Conservation (phyloP, 345 rosid genomes). For the Dimocarpus longan region DNA sequence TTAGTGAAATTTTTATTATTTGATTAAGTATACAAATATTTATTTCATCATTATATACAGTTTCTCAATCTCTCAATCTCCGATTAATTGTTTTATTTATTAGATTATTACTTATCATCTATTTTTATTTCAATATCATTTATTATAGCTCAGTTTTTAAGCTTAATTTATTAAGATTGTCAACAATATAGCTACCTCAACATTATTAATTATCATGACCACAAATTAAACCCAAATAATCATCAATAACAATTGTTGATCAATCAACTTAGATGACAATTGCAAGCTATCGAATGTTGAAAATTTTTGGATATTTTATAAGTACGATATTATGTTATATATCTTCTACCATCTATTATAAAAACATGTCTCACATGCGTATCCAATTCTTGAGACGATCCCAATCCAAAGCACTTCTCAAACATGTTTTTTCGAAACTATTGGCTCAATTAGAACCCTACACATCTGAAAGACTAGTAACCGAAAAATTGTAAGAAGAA, state of each 20-base stretch:
- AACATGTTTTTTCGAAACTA: neutral
- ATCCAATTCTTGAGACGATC: neutral
- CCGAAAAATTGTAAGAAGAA: neutral
- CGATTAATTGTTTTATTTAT: no score
- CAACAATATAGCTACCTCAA: neutral
- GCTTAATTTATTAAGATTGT: no score
- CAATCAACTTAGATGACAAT: no score
- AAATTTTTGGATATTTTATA: no score
- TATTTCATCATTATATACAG: no score
- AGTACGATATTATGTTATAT: neutral
- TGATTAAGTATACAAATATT: no score
- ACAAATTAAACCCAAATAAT: neutral
- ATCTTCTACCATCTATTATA: neutral
- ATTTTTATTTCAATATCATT: no score
- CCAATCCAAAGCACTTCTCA: neutral
- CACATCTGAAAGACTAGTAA: neutral
- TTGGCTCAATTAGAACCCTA: neutral
- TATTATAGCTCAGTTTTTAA: no score
- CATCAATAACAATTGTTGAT: neutral
- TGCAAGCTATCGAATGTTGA: no score
- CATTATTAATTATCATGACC: neutral
- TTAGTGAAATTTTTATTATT: no score
- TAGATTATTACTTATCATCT: no score
- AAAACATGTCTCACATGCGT: neutral
- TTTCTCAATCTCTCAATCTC: no score